Percentiles rank a stretch among this genome's conserved stretches.
phyloP scores from a whole-genome alignment of 768 basidiomycete species.

The Panellus pusillus region DNA sequence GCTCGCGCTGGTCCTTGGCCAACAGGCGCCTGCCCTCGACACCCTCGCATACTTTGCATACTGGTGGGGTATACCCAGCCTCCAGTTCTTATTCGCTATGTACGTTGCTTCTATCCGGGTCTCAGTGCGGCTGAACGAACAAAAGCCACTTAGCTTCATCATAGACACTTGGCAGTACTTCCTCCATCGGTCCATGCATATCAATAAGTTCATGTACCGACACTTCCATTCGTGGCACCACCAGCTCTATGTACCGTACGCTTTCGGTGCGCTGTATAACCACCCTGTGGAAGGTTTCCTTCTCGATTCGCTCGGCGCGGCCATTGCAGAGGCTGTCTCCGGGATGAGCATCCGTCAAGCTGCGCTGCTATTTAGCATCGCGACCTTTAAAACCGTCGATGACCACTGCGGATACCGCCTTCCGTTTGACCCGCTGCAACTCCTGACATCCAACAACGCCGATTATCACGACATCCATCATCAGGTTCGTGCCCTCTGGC shows the following conservation, averaged over 20 bases:
- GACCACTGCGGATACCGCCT: constrained; percentile 92
- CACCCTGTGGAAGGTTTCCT: constrained; percentile 94
- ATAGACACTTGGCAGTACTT: constrained; percentile 99
- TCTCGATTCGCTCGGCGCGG: constrained; percentile 82
- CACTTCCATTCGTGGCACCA: constrained; percentile 95
- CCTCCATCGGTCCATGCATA: constrained; percentile 89
- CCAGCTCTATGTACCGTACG: constrained; percentile 93
- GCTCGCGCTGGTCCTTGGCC: constrained; percentile 40
- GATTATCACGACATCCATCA: constrained; percentile 99
- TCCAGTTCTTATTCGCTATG: constrained; percentile 80
- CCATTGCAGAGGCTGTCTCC: constrained; percentile 67
- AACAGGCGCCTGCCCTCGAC: constrained; percentile 37
- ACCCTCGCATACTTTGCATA: constrained; percentile 64
- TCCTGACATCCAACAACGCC: constrained; percentile 84
- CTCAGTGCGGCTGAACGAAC: not conserved
- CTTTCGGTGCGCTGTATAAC: constrained; percentile 96
- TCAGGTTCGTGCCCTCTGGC: constrained; percentile 54
- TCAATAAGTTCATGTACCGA: constrained; percentile 87
- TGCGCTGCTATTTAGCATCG: constrained; percentile 76
- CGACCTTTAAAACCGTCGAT: constrained; percentile 91
- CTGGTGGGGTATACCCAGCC: constrained; percentile 88
- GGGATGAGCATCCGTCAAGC: constrained; percentile 81
- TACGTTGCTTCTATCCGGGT: constrained; percentile 45
- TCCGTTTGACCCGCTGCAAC: constrained; percentile 90
- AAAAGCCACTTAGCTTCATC: constrained; percentile 59